Conservation (phyloP, 805 yeast species). For the Tetrapisispora arboricola region DNA sequence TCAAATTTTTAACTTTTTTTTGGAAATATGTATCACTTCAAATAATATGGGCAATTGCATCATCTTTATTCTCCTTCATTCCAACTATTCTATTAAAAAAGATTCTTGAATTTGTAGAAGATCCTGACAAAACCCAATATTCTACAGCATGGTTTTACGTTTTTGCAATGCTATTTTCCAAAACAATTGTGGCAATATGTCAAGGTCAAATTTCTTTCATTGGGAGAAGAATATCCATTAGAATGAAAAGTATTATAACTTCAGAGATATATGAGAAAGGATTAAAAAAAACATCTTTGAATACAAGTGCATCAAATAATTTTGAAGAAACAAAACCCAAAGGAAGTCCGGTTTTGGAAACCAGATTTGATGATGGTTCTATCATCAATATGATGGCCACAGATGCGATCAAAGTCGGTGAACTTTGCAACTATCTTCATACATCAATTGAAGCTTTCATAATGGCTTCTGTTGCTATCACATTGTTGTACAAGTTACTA, state of each 20-base stretch:
- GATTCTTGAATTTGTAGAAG: slow-evolving; percentile 75
- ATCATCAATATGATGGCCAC: slow-evolving; percentile 92
- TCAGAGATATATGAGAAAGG: slow-evolving; percentile 93
- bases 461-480: slow-evolving; percentile 59
- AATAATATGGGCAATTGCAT: slow-evolving; percentile 60
- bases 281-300: slow-evolving; percentile 53
- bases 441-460: slow-evolving; percentile 64
- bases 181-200: slow-evolving; percentile 48
- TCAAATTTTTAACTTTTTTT: slow-evolving; percentile 54
- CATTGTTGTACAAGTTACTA: slow-evolving; percentile 54
- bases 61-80: slow-evolving; percentile 55
- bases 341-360: slow-evolving; percentile 25
- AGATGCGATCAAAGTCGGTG: slow-evolving; percentile 93
- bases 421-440: slow-evolving; percentile 85
- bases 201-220: slow-evolving; percentile 75
- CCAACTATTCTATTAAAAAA: slow-evolving; percentile 74
- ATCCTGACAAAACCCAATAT: slow-evolving; percentile 39
- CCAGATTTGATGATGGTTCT: slow-evolving; percentile 64
- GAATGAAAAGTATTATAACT: slow-evolving; percentile 81
- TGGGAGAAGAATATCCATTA: slow-evolving; percentile 87
- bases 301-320: slow-evolving; percentile 6
- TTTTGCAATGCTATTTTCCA: slow-evolving; percentile 53
- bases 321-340: slow-evolving; percentile 14
- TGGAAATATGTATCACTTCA: slow-evolving; percentile 52
- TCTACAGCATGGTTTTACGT: slow-evolving; percentile 86